A percentile compares a stretch with the other conserved stretches of the same genome.
Conservation (phyloP, 129 eudicot species). For the Kitagawia praeruptora region DNA sequence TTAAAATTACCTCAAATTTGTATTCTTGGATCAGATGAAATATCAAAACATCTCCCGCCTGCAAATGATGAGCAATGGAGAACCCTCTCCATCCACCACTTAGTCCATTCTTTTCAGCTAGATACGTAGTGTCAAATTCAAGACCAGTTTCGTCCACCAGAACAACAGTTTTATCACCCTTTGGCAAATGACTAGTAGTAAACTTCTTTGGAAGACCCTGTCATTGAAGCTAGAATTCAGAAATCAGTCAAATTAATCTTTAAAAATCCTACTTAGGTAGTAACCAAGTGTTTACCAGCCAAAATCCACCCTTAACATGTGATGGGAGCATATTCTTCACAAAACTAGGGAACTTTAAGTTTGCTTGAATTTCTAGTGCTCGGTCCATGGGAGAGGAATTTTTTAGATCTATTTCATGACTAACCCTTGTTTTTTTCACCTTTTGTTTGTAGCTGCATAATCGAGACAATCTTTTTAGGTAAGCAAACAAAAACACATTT, state of each 20-base stretch:
- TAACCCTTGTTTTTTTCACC: no score
- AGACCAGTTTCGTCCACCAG: slow-evolving; percentile 28
- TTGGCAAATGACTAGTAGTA: slow-evolving; percentile 19
- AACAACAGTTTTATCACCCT: slow-evolving; percentile 17
- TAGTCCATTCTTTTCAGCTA: slow-evolving; percentile 18
- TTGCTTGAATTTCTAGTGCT: slow-evolving; percentile 16
- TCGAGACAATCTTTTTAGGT: no score
- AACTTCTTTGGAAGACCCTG: slow-evolving; percentile 12
- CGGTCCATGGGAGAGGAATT: slow-evolving; percentile 2
- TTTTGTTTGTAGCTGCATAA: no score
- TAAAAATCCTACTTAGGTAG: not conserved
- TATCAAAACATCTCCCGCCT: slow-evolving; percentile 45
- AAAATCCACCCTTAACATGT: slow-evolving; percentile 23
- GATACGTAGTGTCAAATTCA: slow-evolving; percentile 18
- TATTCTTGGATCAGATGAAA: slow-evolving; percentile 37
- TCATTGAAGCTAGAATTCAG: not conserved
- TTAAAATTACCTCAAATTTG: slow-evolving; percentile 41
- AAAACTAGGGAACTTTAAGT: slow-evolving; percentile 20
- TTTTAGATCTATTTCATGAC: not conserved
- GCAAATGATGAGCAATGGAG: slow-evolving; percentile 42
- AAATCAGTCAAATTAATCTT: not conserved
- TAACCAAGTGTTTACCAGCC: slow-evolving; percentile 21
- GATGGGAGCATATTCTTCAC: slow-evolving; percentile 8
- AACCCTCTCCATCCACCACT: slow-evolving; percentile 58
- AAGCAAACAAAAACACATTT: no score